Percentiles rank a stretch among this genome's conserved stretches.
Conservation (phyloP, 2,329 filamentous ascomycete genomes). For the Fusarium fujikuroi region DNA sequence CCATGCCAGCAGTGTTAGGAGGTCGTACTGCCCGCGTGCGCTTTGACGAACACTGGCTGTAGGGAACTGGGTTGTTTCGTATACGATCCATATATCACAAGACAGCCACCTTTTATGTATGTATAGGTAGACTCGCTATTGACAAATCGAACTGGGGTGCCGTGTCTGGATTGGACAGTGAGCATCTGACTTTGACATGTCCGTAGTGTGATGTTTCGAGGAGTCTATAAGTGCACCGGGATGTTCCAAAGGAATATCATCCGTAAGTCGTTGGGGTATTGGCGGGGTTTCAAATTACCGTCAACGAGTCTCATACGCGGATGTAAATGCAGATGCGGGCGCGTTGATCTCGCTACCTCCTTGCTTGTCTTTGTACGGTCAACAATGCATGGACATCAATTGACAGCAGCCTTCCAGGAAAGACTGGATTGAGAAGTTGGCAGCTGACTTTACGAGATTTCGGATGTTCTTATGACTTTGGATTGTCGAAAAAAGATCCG, state of each 20-base stretch:
- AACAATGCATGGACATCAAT: conserved; percentile 1
- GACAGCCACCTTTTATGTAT: background rate
- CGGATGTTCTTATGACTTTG: conserved; percentile 33
- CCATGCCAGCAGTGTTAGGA: background rate
- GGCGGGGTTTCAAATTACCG: conserved; percentile 2
- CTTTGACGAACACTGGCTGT: background rate
- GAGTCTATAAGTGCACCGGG: background rate
- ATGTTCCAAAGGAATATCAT: background rate
- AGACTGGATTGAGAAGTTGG: conserved; percentile 8
- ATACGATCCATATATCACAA: background rate
- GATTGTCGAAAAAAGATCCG: conserved; percentile 22
- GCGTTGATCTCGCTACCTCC: background rate
- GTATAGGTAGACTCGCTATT: background rate
- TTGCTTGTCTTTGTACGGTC: background rate
- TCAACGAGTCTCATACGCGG: background rate
- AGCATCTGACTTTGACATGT: background rate
- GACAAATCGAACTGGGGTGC: background rate
- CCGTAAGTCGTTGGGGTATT: background rate
- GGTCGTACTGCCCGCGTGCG: background rate
- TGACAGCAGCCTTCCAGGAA: background rate
- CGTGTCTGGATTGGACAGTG: background rate
- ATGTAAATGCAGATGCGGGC: background rate
- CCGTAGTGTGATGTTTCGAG: background rate
- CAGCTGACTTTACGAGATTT: conserved; percentile 36
- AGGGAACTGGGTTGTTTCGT: background rate